Conservation (phyloP, 768 basidiomycete genomes). For the Mycena floridula region DNA sequence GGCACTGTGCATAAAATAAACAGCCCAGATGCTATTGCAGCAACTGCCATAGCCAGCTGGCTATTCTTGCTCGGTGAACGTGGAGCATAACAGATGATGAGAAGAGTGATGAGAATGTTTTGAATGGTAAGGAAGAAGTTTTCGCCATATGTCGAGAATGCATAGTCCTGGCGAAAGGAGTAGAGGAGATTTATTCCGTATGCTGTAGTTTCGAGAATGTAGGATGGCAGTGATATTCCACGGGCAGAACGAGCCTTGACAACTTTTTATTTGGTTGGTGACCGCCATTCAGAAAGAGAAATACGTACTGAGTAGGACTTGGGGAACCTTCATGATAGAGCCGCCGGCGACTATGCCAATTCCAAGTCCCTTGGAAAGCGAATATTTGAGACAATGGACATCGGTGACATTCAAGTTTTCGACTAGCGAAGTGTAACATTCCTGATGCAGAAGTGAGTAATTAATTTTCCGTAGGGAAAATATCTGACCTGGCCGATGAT, state of each 20-base stretch:
- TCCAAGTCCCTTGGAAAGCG: slow-evolving; percentile 88
- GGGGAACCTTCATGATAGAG: slow-evolving; percentile 94
- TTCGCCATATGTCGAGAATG: slow-evolving; percentile 97
- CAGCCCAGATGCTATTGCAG: slow-evolving; percentile 21
- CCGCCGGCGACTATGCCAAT: slow-evolving; percentile 91
- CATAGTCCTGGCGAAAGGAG: slow-evolving; percentile 78
- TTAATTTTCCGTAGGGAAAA: too few relatives aligned
- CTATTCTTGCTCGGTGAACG: slow-evolving; percentile 24
- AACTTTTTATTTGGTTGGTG: slow-evolving; percentile 48
- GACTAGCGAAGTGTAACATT: slow-evolving; percentile 87
- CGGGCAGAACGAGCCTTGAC: slow-evolving; percentile 68
- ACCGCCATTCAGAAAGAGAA: not conserved
- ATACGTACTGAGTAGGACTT: slow-evolving; percentile 77
- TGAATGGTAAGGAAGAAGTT: slow-evolving; percentile 91
- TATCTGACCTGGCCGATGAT: slow-evolving; percentile 70
- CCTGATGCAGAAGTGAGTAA: slow-evolving; percentile 48
- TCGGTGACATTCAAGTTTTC: slow-evolving; percentile 75
- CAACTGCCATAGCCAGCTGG: slow-evolving; percentile 25
- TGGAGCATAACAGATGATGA: slow-evolving; percentile 69
- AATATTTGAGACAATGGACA: slow-evolving; percentile 82
- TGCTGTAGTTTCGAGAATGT: slow-evolving; percentile 83
- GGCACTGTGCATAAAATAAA: slow-evolving; percentile 44
- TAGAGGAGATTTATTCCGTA: slow-evolving; percentile 90
- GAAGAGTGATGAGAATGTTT: slow-evolving; percentile 81
- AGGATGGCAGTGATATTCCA: slow-evolving; percentile 83